A percentile compares a stretch with the other conserved stretches of the same genome.
Evolutionary conservation across 2,329 filamentous ascomycete genomes (phyloP).

Genomic region (Daldinia sp.): DNA sequence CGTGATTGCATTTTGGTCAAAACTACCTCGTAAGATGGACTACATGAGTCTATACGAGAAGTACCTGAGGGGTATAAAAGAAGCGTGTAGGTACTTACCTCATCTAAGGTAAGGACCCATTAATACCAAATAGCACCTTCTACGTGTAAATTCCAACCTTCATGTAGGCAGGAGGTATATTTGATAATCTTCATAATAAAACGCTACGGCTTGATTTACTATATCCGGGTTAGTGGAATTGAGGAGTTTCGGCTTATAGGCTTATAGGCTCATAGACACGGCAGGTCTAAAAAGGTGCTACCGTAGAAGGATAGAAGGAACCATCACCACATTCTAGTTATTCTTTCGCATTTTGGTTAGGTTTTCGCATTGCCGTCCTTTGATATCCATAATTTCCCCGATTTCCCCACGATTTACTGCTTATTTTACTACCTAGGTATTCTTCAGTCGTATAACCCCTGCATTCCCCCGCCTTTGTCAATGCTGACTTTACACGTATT

Average conservation of each 20-base stretch:
- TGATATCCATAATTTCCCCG: conserved; percentile 24
- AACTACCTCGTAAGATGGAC: background rate
- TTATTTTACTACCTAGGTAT: no score
- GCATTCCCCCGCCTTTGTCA: conserved; percentile 46
- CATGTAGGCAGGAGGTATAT: no score
- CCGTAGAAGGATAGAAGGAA: no score
- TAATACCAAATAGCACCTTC: background rate
- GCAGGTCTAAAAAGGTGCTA: conserved; percentile 10
- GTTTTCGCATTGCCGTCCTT: conserved; percentile 30
- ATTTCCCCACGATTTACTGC: conserved; percentile 24
- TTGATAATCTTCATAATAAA: background rate
- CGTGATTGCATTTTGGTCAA: conserved; percentile 8
- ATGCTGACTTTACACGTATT: conserved; percentile 41
- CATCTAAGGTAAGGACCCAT: background rate
- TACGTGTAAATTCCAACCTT: no score
- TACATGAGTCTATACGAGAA: background rate
- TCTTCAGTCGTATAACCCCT: conserved; percentile 32
- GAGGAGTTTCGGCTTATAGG: conserved; percentile 20
- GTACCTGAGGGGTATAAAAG: conserved; percentile 8
- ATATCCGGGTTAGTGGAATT: conserved; percentile 10
- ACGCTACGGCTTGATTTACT: conserved; percentile 21
- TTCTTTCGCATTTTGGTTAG: conserved; percentile 13
- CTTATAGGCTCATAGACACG: background rate
- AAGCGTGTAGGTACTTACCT: no score
- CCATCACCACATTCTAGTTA: conserved; percentile 6